Percentiles rank a stretch among this genome's conserved stretches.
These are phyloP conservation scores for Sinapis alba DNA, from an alignment of 441 rosid species.

Conservation along the genomic window DNA sequence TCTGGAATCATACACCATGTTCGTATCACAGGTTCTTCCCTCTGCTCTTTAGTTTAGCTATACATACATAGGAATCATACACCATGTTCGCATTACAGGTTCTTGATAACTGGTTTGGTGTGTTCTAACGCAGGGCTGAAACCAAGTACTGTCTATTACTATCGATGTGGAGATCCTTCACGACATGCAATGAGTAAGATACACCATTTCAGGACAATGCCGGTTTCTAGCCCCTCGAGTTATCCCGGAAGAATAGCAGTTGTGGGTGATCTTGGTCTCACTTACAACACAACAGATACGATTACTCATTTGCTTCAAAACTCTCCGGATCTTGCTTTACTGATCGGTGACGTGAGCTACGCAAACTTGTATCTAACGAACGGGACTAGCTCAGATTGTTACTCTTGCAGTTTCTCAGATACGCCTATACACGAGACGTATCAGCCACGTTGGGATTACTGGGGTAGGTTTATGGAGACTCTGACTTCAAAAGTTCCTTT, in stretches of 20 bases:
- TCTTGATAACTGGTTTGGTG: no score
- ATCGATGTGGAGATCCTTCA: slow-evolving; percentile 71
- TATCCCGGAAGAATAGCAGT: slow-evolving; percentile 58
- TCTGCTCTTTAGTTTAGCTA: no score
- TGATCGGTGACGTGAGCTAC: slow-evolving; percentile 61
- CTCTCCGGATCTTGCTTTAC: slow-evolving; percentile 57
- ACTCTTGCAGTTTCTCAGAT: slow-evolving; percentile 45
- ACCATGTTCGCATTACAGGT: no score
- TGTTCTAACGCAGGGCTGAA: slow-evolving; percentile 45
- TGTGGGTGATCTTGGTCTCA: slow-evolving; percentile 69
- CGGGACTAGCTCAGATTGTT: slow-evolving; percentile 55
- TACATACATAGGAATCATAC: no score
- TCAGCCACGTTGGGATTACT: slow-evolving; percentile 77
- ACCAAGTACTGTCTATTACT: slow-evolving; percentile 53
- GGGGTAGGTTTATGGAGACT: slow-evolving; percentile 79
- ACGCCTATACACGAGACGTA: slow-evolving; percentile 57
- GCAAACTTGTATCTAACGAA: slow-evolving; percentile 61
- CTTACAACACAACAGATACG: slow-evolving; percentile 65
- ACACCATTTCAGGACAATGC: slow-evolving; percentile 58
- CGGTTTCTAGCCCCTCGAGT: slow-evolving; percentile 41
- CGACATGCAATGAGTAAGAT: slow-evolving; percentile 46
- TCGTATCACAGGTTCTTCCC: slow-evolving; percentile 56
- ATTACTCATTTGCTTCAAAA: slow-evolving; percentile 52
- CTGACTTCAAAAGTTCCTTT: slow-evolving; percentile 58
- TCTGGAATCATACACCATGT: slow-evolving; percentile 87